A percentile compares a stretch with the other conserved stretches of the same genome.
These are phyloP conservation scores for Tolypocladium endophyticum DNA, from an alignment of 2,329 filamentous ascomycete species.

Conservation along the genomic window DNA sequence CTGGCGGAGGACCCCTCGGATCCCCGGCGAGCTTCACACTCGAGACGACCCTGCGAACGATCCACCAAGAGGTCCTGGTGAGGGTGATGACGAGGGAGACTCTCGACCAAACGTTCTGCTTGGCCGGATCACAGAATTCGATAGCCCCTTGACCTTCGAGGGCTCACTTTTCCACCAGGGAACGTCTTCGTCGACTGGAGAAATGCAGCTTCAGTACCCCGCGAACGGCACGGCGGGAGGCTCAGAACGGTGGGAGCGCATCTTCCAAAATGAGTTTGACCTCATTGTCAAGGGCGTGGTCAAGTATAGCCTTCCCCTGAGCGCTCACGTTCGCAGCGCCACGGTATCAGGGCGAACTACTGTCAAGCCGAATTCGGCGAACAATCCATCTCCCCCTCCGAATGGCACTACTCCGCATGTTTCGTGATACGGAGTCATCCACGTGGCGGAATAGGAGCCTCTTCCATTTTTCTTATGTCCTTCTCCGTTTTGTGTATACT, in stretches of 20 bases:
- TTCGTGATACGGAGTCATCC: background rate
- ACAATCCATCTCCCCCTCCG: conserved; percentile 51
- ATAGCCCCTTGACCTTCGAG: conserved; percentile 81
- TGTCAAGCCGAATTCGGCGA: conserved; percentile 53
- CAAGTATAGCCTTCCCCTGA: conserved; percentile 63
- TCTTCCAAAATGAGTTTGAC: conserved; percentile 86
- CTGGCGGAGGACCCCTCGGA: conserved; percentile 38
- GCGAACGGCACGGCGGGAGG: conserved; percentile 86
- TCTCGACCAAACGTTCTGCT: conserved; percentile 70
- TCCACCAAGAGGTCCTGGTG: conserved; percentile 21
- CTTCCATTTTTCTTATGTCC: conserved; percentile 9
- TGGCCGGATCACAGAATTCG: conserved; percentile 78
- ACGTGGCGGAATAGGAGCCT: background rate
- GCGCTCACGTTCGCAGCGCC: conserved; percentile 47
- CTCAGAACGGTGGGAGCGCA: conserved; percentile 77
- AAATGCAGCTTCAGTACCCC: conserved; percentile 71
- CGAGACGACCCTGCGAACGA: conserved; percentile 24
- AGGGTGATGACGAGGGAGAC: conserved; percentile 49
- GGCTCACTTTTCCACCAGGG: conserved; percentile 75
- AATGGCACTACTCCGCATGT: conserved; percentile 56
- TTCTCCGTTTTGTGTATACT: conserved; percentile 17
- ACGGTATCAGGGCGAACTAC: conserved; percentile 48
- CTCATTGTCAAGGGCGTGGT: conserved; percentile 85
- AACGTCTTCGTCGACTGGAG: conserved; percentile 63
- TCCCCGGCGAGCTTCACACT: conserved; percentile 14